phyloP scores from a whole-genome alignment of 2,329 filamentous ascomycete species.

The Ambrosiella cleistominuta region DNA sequence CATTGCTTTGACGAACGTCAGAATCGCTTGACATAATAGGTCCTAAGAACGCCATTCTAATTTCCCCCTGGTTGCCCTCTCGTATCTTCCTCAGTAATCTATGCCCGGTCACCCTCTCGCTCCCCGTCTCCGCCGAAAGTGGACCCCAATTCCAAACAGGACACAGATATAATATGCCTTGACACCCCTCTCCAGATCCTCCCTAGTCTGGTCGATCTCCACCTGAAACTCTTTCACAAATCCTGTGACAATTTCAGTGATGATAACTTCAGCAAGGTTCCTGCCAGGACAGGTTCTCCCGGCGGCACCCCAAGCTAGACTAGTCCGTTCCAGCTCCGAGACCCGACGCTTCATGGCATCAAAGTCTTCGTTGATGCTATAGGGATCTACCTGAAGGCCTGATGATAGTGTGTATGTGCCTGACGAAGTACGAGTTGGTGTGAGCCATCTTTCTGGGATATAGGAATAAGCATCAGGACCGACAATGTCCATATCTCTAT shows the following conservation, averaged over 20 bases:
- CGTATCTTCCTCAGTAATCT: background rate
- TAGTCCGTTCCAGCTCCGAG: constrained; percentile 26
- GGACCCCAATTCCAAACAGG: constrained; percentile 5
- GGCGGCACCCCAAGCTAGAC: constrained; percentile 35
- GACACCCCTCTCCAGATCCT: background rate
- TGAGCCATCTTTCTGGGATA: constrained; percentile 29
- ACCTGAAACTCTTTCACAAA: constrained; percentile 25
- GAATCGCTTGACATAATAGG: no score
- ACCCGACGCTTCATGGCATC: constrained; percentile 19
- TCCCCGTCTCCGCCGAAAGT: background rate
- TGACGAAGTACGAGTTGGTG: background rate
- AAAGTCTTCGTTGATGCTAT: constrained; percentile 5
- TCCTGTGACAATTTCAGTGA: constrained; percentile 26
- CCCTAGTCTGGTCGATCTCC: constrained; percentile 22
- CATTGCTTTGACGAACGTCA: no score
- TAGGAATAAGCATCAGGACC: constrained; percentile 28
- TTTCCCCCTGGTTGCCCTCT: background rate
- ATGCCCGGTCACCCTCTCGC: background rate
- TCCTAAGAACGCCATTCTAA: background rate
- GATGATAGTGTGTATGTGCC: background rate
- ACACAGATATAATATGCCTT: constrained; percentile 12
- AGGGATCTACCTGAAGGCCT: background rate
- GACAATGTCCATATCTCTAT: constrained; percentile 32
- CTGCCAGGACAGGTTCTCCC: constrained; percentile 32
- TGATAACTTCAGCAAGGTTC: constrained; percentile 32